Base-by-base conservation (phyloP, 2,329 filamentous ascomycete genomes). In the Emergomyces pasteurianus region DNA sequence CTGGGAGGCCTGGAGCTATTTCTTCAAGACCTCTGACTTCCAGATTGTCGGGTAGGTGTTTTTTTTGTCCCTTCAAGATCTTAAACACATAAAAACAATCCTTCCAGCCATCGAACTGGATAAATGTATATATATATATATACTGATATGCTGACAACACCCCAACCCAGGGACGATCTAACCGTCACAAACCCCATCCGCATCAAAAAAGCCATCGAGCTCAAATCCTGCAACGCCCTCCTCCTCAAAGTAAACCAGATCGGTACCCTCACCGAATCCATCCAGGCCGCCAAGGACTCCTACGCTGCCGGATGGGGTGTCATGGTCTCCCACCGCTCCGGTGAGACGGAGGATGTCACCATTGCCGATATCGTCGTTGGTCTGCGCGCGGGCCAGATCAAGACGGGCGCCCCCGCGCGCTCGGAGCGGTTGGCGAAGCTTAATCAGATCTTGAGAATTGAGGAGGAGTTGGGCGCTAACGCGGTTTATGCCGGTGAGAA, bases 191-290 rank as follows among this genome's bases (percentile, higher is more conserved):
- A 99, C 87, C 94, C 94, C 66, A 81, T 89, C 72, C 92, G 94
- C 79, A 99, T 99, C 86, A 96, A 97, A 90, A 95, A 95, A 85
- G 94, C 94, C 73, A 96, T 97, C 70, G 92, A 97, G 78, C 88
- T 94, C 74, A 99, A 99, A 89, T 90, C 94, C 72, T 94, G 92
- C 86, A 97, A 99, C 76, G 89, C 92, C 67, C 88, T 99, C 63
- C 86, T 99, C 65, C 90, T 99, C 76, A 99, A 99, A 88, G 92
- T 99, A 79, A 99, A 99, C 89, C 94, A 99, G 85, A 99, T 99
- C 72, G 94, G 94, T 80, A 96, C 94, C 69, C 86, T 99, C 73
- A 95, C 90, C 70, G 94, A 99, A 84, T 96, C 94, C 63, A 96
- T 97, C 81, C 92, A 97, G 83, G 94, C 94, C 61, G 92, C 94